A percentile compares a stretch with the other conserved stretches of the same genome.
Evolutionary conservation across 257 asterid genomes (phyloP).

Genomic region (Ilex asprella): DNA sequence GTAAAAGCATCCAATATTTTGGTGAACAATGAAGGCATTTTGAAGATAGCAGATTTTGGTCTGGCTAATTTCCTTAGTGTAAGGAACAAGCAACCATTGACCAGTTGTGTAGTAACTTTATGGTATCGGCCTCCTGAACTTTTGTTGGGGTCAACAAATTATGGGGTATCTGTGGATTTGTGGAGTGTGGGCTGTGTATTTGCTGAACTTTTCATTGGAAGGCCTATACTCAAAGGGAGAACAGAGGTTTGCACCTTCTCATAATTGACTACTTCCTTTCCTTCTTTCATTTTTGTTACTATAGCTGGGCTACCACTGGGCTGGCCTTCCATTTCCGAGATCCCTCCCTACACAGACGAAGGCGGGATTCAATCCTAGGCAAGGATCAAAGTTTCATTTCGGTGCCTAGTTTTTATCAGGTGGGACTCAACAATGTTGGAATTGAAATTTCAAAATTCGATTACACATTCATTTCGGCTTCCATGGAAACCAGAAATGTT

Average conservation of each 20-base stretch:
- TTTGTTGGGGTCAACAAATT: constrained; percentile 69
- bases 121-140: constrained; percentile 99
- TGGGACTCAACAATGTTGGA: too few species aligned
- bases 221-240: constrained; percentile 88
- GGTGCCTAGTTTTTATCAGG: too few species aligned
- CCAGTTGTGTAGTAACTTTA: constrained; percentile 89
- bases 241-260: constrained; percentile 56
- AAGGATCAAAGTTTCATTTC: background rate
- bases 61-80: constrained; percentile 62
- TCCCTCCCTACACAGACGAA: background rate
- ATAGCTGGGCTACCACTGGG: background rate
- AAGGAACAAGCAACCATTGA: constrained; percentile 47
- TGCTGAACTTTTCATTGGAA: constrained; percentile 80
- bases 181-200: constrained; percentile 98
- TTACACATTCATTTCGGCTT: too few species aligned
- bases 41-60: constrained; percentile 91
- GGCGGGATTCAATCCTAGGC: background rate
- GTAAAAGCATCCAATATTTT: constrained; percentile 76
- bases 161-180: constrained; percentile 70
- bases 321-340: too few species aligned
- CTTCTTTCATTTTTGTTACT: background rate
- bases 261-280: background rate
- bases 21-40: constrained; percentile 67
- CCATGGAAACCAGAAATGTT: too few species aligned
- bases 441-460: too few species aligned